These are phyloP conservation scores for Sindora glabra DNA, from an alignment of 306 rosid species.

Conservation along the genomic window DNA sequence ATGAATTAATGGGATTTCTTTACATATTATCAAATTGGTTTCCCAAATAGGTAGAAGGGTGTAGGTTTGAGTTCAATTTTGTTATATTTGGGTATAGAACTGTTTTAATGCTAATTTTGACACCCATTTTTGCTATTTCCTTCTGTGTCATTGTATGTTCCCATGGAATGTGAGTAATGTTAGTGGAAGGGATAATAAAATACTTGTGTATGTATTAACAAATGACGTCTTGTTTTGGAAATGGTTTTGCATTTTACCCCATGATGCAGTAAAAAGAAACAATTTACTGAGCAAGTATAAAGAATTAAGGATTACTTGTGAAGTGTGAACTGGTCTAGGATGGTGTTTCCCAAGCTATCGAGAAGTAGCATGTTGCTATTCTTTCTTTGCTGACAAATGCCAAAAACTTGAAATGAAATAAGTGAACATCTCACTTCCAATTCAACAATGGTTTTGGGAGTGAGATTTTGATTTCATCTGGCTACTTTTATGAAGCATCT, in stretches of 20 bases:
- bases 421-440: neutral
- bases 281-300: neutral
- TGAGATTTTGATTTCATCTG: neutral
- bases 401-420: neutral
- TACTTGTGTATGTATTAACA: neutral
- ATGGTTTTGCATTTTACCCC: no score
- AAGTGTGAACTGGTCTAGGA: neutral
- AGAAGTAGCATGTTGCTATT: neutral
- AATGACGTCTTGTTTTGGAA: neutral
- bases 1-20: neutral
- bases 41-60: neutral
- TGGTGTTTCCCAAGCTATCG: neutral
- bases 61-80: conserved; percentile 2
- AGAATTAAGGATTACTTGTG: no score
- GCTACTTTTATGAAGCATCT: conserved; percentile 9
- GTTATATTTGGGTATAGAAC: neutral
- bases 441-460: neutral
- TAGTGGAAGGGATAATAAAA: neutral
- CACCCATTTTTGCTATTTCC: neutral
- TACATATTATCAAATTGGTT: neutral
- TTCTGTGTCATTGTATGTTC: neutral
- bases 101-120: neutral
- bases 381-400: neutral
- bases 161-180: neutral
- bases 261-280: neutral